Evolutionary conservation across 129 eudicot genomes (phyloP), one percentile per base, ranked within the genome.

Genomic region (Sambucus nigra): DNA sequence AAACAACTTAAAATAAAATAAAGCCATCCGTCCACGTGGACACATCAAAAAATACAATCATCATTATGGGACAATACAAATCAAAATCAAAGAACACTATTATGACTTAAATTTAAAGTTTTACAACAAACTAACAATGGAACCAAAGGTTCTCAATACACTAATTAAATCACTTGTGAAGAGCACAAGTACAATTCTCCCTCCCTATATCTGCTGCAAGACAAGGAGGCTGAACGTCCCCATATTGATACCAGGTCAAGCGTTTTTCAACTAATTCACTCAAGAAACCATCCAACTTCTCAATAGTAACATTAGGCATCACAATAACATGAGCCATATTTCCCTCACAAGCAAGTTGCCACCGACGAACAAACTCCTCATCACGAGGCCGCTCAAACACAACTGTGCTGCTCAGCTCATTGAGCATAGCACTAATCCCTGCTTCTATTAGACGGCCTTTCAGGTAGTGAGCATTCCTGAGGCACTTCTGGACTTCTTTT

Each of bases 341-440:
- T 23, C 94, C 79, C 64, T 86, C 84, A 25, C 99, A 91, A 1
- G 99, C 99, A 23, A 91, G 87, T 60, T 91, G 99, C 99, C 99
- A 91, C 27, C 76, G 70, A 12, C 95, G 81, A 19, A 88, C 83
- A 64, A 91, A 91, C 40, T 91, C 89, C 44, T 79, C 99, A 63
- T 91, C 95, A 5, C 47, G 70, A 25, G 99, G 99, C 19, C 99
- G 81, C 71, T 86, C 99, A 60, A 91, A 91, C 42, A 91, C 95
- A 5, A 91, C 99, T 0, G 99, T 91, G 63, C 99, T 86, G 72
- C 99, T 91, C 11, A 91, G 94, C 59, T 91, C 99, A 24, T 91
- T 91, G 40, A 91, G 91, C 99, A 91, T 91, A 3, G 87, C 94
- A 46, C 99, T 88, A 5, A 91, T 82, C 14, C 99, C 95, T 0